These are phyloP conservation scores for Xylaria acuta DNA, from an alignment of 495 filamentous ascomycete genomes.

Conservation along the genomic window DNA sequence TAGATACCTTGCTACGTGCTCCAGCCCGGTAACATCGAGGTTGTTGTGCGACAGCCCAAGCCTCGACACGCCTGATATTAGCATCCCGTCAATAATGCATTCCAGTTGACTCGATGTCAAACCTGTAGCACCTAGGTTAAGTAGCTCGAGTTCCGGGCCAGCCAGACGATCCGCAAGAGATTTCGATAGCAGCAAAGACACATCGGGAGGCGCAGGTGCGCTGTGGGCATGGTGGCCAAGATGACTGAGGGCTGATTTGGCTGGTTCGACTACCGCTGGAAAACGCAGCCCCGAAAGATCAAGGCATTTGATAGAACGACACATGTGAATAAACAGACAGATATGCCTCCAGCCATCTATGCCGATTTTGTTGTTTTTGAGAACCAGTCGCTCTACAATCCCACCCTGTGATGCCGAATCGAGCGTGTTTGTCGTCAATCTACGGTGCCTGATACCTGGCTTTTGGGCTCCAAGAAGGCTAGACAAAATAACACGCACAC, in stretches of 20 bases:
- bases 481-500: slow-evolving; percentile 82
- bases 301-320: slow-evolving; percentile 80
- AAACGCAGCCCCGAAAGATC: slow-evolving; percentile 89
- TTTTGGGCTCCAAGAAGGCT: slow-evolving; percentile 83
- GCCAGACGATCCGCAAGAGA: slow-evolving; percentile 77
- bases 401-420: slow-evolving; percentile 60
- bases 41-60: slow-evolving; percentile 83
- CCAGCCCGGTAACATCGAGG: slow-evolving; percentile 72
- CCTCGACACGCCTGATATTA: slow-evolving; percentile 74
- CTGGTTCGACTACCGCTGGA: slow-evolving; percentile 53
- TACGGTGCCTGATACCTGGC: slow-evolving; percentile 51
- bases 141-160: slow-evolving; percentile 77
- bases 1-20: slow-evolving; percentile 78
- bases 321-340: slow-evolving; percentile 87
- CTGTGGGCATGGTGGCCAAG: slow-evolving; percentile 29
- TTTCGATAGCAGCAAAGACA: slow-evolving; percentile 65
- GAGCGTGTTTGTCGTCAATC: slow-evolving; percentile 36
- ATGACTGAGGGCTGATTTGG: slow-evolving; percentile 32
- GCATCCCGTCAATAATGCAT: slow-evolving; percentile 75
- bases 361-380: slow-evolving; percentile 86
- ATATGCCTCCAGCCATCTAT: slow-evolving; percentile 91
- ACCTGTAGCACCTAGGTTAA: slow-evolving; percentile 81
- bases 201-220: slow-evolving; percentile 32
- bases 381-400: slow-evolving; percentile 81
- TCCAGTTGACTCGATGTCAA: slow-evolving; percentile 72